These are phyloP conservation scores for Filobasidium floriforme DNA, from an alignment of 768 basidiomycete genomes.

Conservation along the genomic window DNA sequence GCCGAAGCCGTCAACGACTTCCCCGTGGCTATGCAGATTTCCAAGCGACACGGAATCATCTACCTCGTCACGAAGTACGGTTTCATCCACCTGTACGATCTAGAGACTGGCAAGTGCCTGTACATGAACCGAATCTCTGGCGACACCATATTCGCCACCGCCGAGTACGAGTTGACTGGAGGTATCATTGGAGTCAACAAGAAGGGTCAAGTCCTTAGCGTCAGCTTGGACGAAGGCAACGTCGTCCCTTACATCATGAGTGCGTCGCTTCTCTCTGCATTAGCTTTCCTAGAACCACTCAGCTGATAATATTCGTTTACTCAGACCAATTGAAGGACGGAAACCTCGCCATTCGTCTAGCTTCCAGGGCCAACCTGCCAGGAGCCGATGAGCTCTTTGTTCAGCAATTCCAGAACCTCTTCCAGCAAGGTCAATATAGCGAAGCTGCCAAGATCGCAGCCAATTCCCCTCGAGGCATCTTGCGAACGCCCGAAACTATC, in stretches of 20 bases:
- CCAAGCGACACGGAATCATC: constrained; percentile 89
- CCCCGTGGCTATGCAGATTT: constrained; percentile 99
- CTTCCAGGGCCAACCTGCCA: constrained; percentile 88
- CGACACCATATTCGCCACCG: constrained; percentile 98
- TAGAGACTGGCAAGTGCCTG: constrained; percentile 91
- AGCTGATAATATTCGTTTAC: not conserved
- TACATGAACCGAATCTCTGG: constrained; percentile 99
- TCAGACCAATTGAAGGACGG: constrained; percentile 78
- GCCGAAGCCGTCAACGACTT: constrained; percentile 97
- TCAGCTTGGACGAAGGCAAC: constrained; percentile 91
- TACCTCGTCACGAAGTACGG: constrained; percentile 98
- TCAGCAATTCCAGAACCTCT: constrained; percentile 85
- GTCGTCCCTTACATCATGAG: constrained; percentile 90
- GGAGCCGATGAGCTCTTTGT: constrained; percentile 96
- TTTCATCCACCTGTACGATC: constrained; percentile 97
- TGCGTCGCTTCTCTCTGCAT: constrained; percentile 30
- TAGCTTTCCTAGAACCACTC: not conserved
- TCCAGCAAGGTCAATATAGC: constrained; percentile 75
- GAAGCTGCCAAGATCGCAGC: constrained; percentile 98
- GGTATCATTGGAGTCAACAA: constrained; percentile 99
- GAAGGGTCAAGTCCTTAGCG: constrained; percentile 96
- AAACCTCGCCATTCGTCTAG: constrained; percentile 94
- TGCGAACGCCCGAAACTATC: constrained; percentile 89
- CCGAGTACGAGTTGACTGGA: constrained; percentile 84
- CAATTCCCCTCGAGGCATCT: constrained; percentile 88